Percentiles rank a stretch among this genome's conserved stretches.
These are phyloP conservation scores for Tricholoma terreum DNA, from an alignment of 768 basidiomycete genomes.

Conservation along the genomic window DNA sequence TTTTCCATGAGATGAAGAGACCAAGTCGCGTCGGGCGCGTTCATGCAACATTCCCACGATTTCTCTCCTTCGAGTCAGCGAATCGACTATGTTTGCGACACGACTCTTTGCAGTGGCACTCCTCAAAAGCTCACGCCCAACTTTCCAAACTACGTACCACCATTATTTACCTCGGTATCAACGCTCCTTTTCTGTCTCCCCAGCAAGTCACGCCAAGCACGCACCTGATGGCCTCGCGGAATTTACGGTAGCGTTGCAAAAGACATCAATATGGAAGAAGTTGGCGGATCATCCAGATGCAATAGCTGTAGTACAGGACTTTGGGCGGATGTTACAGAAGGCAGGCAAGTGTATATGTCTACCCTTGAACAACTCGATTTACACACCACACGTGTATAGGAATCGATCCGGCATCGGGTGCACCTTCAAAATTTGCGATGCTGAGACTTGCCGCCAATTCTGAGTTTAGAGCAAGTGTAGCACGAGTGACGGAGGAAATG, in stretches of 20 bases:
- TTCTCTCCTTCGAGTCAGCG: not conserved
- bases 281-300: conserved; percentile 49
- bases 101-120: conserved; percentile 13
- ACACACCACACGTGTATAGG: conserved; percentile 32
- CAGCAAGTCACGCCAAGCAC: not conserved
- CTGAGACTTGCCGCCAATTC: conserved; percentile 50
- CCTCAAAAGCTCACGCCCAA: conserved; percentile 8
- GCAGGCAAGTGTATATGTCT: conserved; percentile 33
- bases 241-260: conserved; percentile 40
- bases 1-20: conserved; percentile 58
- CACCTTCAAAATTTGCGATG: conserved; percentile 50
- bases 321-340: conserved; percentile 45
- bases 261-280: conserved; percentile 46
- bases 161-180: conserved; percentile 4
- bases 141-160: conserved; percentile 6
- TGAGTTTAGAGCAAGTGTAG: conserved; percentile 49
- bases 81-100: conserved; percentile 15
- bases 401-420: conserved; percentile 42
- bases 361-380: not conserved
- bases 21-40: conserved; percentile 18
- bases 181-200: conserved; percentile 18
- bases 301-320: conserved; percentile 42
- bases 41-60: conserved; percentile 15
- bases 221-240: conserved; percentile 16
- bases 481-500: conserved; percentile 46